phyloP scores from a whole-genome alignment of 345 rosid species.

The Excoecaria agallocha region DNA sequence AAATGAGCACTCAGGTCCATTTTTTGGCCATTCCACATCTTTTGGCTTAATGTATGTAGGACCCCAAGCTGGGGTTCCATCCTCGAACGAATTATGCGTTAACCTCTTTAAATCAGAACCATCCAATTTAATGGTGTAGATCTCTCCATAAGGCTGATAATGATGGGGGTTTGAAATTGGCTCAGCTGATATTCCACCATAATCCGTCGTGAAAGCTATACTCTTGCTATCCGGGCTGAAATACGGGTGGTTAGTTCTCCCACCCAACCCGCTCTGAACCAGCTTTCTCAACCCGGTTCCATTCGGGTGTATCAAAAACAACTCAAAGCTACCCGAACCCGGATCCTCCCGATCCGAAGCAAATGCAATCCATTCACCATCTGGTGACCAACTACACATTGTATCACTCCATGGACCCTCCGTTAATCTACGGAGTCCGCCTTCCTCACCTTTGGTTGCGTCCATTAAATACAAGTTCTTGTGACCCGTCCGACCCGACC shows the following conservation, averaged over 20 bases:
- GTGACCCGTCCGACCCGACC: conserved; percentile 75
- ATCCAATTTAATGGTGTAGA: conserved; percentile 62
- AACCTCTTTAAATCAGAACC: conserved; percentile 69
- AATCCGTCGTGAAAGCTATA: conserved; percentile 71
- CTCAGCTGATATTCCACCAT: conserved; percentile 78
- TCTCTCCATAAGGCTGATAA: conserved; percentile 88
- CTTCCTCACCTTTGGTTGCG: conserved; percentile 51
- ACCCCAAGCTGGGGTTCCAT: conserved; percentile 85
- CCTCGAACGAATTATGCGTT: conserved; percentile 80
- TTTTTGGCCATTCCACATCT: conserved; percentile 44
- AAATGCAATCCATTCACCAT: conserved; percentile 70
- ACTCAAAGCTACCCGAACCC: conserved; percentile 67
- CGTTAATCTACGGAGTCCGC: conserved; percentile 55
- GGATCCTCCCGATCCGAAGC: conserved; percentile 75
- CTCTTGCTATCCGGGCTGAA: conserved; percentile 78
- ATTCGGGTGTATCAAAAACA: conserved; percentile 67
- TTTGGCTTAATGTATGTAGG: conserved; percentile 47
- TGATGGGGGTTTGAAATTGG: conserved; percentile 85
- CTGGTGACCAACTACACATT: conserved; percentile 84
- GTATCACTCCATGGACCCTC: conserved; percentile 84
- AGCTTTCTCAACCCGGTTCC: conserved; percentile 71
- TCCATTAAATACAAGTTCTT: conserved; percentile 87
- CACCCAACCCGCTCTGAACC: conserved; percentile 61
- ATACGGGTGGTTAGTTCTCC: conserved; percentile 72
- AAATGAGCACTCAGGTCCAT: conserved; percentile 44